Evolutionary conservation across 208 protist species (phyloP).

Genomic region (Trypanosoma scelopori): DNA sequence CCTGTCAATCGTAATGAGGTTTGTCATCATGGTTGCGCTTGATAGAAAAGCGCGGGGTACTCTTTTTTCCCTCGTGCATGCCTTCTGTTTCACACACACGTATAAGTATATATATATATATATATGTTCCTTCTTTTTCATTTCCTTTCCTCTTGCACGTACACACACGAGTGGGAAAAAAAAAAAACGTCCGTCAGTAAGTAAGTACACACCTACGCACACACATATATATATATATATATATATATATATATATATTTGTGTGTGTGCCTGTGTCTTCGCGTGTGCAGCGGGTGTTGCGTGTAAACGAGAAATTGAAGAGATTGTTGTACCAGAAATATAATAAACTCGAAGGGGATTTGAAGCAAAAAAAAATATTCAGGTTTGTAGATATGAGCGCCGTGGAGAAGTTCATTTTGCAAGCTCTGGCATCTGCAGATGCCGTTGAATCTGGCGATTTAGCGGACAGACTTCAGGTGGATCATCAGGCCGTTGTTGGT

Average conservation of each 20-base stretch:
- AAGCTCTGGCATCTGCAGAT: slow-evolving; percentile 38
- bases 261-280: no score
- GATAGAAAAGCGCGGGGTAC: not conserved
- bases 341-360: not conserved
- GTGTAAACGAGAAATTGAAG: no score
- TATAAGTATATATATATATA: no score
- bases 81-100: no score
- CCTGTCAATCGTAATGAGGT: not conserved
- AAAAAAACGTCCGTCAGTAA: no score
- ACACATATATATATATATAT: no score
- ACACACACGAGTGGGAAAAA: not conserved
- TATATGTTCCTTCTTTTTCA: not conserved
- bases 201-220: no score
- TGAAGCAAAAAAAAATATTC: slow-evolving; percentile 5
- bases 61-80: no score
- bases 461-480: slow-evolving; percentile 46
- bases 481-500: slow-evolving; percentile 91
- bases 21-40: not conserved
- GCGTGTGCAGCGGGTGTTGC: no score
- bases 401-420: slow-evolving; percentile 20
- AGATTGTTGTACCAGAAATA: no score
- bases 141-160: no score
- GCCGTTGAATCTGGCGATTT: slow-evolving; percentile 55
- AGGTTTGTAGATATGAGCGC: slow-evolving; percentile 20
- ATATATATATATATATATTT: no score